Base-by-base conservation (phyloP, 2,329 filamentous ascomycete species). In the Penicillium psychrosexuale region DNA sequence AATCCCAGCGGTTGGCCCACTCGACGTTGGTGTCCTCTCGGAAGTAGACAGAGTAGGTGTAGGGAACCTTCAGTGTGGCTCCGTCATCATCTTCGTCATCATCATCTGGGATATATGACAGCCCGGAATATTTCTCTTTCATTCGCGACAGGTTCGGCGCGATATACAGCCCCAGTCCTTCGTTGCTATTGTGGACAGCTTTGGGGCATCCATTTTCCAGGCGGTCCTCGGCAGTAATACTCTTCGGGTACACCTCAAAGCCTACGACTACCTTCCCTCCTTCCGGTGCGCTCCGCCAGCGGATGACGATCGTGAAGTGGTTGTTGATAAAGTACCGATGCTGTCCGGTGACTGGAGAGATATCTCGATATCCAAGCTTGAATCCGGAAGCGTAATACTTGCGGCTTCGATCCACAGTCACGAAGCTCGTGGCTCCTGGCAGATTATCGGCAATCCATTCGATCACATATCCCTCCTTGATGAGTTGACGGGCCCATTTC, bases 361-460 rank as follows among this genome's bases (percentile, higher is more conserved):
- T 79, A 59, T 92, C 89, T 62, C 85, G 84, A 64, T 89, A 91
- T 7, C 91, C 91, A 53, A 96, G 80, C 75, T 94, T 95, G 80
- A 96, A 96, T 2, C 91, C 91, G 2, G 90, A 86, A 12, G 90
- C 89, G 70, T 96, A 96, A 77, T 96, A 95, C 72, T 92, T 95
- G 66, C 85, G 82, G 44, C 83, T 85, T 76, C 91, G 91, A 72
- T 95, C 91, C 34, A 90, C 87, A 0, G 89, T 93, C 28, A 94
- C 88, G 68, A 95, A 95, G 71, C 87, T 92, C 8, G 91, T 95
- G 34, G 91, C 91, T 7, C 91, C 91, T 1, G 91, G 91, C 9
- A 96, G 80, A 66, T 96, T 96, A 72, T 96, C 91, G 60, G 94
- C 88, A 62, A 96, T 95, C 91, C 91, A 96, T 73, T 96, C 91